Evolutionary conservation across 2,329 filamentous ascomycete species (phyloP), one percentile per base, ranked within the genome.

Genomic region (Fusarium newnesense): DNA sequence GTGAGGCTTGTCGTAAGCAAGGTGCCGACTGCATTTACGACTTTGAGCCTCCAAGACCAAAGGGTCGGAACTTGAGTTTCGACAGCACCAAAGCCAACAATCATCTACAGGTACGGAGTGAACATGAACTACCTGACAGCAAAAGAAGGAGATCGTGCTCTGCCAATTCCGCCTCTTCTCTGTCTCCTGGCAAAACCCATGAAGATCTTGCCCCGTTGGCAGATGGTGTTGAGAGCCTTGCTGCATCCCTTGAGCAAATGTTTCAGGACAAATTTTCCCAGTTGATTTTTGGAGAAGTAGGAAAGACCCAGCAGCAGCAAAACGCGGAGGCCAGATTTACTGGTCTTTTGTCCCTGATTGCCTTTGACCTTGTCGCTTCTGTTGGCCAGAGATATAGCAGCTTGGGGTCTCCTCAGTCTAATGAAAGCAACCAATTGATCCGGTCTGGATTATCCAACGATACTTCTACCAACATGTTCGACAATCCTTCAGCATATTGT

Each of bases 1-100:
- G 81, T 75, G 79, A 82, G 62, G 81, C 81, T 32, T 82, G 81
- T 50, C 79, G 80, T 44, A 77, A 79, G 43, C 81, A 82, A 60
- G 80, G 79, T 15, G 79, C 78, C 53, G 80, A 82, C 70, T 82
- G 81, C 70, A 82, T 82, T 71, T 82, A 82, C 75, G 81, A 82
- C 70, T 82, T 81, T 62, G 81, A 82, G 59, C 76, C 80, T 11
- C 72, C 77, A 11, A 76, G 80, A 28, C 67, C 76, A 47, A 82
- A 80, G 70, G 60, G 70, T 24, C 75, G 80, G 16, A 75, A 78
- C 44, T 53, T 73, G 40, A 79, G 77, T 61, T 72, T 76, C 26
- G 79, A 80, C 59, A 76, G 73, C 64, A 71, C 59, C 42, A 75
- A 75, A 26, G 61, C 46, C 42, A 69, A 65, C 63, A 60, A 49